These are phyloP conservation scores for Gossypium turneri DNA, from an alignment of 345 rosid genomes.

Conservation along the genomic window DNA sequence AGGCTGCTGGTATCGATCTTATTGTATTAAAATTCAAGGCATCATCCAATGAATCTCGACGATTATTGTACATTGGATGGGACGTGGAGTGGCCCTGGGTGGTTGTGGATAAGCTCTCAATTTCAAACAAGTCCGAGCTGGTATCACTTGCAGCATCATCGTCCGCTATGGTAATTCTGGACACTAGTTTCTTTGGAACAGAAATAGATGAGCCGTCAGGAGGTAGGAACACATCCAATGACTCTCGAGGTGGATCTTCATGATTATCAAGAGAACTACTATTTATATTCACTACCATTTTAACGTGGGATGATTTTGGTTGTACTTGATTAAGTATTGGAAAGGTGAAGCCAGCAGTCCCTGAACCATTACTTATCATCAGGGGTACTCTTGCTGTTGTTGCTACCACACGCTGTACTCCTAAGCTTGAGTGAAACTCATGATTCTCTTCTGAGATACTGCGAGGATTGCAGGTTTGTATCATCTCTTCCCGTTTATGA, in stretches of 20 bases:
- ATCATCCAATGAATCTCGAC: slow-evolving; percentile 66
- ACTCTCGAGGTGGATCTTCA: slow-evolving; percentile 41
- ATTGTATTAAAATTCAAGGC: slow-evolving; percentile 23
- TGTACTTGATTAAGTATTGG: slow-evolving; percentile 36
- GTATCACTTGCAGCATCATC: slow-evolving; percentile 82
- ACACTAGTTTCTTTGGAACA: slow-evolving; percentile 15
- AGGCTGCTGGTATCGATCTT: background rate
- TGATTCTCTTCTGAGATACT: slow-evolving; percentile 29
- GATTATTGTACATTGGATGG: slow-evolving; percentile 27
- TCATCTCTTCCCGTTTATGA: background rate
- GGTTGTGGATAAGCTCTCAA: slow-evolving; percentile 80
- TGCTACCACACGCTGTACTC: slow-evolving; percentile 16
- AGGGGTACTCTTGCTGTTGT: slow-evolving; percentile 4
- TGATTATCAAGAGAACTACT: background rate
- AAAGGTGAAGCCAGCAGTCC: slow-evolving; percentile 41
- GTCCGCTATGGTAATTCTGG: slow-evolving; percentile 23
- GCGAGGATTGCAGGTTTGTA: background rate
- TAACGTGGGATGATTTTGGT: slow-evolving; percentile 6
- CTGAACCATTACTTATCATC: background rate
- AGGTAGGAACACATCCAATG: slow-evolving; percentile 47
- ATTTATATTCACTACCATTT: slow-evolving; percentile 5
- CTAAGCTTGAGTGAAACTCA: slow-evolving; percentile 18
- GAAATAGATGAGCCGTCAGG: background rate
- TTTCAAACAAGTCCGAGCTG: slow-evolving; percentile 92
- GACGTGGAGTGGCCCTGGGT: slow-evolving; percentile 31